These are phyloP conservation scores for Podaxis mareebaensis DNA, from an alignment of 768 basidiomycete species.

Conservation along the genomic window DNA sequence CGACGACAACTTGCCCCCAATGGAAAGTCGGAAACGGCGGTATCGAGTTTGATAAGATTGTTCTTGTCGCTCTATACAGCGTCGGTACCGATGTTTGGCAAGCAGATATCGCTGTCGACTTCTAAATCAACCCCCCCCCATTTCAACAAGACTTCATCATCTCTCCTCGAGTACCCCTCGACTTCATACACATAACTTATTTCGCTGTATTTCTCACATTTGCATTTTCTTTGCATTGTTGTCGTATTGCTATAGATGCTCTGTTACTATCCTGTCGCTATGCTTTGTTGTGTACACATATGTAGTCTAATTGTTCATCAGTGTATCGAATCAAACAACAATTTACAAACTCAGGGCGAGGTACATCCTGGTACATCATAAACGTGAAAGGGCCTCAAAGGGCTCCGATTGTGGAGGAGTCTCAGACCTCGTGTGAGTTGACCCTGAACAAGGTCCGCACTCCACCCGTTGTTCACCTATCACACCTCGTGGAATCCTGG, in stretches of 20 bases:
- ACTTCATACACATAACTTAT: background rate
- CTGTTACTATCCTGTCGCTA: background rate
- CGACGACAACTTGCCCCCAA: constrained; percentile 24
- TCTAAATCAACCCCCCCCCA: background rate
- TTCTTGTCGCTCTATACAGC: constrained; percentile 44
- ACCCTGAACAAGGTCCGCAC: background rate
- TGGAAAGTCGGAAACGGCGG: constrained; percentile 37
- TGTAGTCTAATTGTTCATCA: background rate
- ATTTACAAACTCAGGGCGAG: background rate
- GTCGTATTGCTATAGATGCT: background rate
- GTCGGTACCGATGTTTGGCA: constrained; percentile 48
- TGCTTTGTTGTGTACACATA: background rate
- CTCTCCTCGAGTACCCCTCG: background rate
- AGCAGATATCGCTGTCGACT: constrained; percentile 48
- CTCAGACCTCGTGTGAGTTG: background rate
- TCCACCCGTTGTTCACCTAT: background rate
- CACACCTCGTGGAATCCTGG: background rate
- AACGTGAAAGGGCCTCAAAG: no score
- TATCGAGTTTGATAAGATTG: constrained; percentile 43
- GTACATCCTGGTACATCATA: no score
- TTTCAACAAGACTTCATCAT: background rate
- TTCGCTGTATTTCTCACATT: background rate
- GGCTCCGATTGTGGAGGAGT: background rate
- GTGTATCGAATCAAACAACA: background rate
- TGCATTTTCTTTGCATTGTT: background rate